phyloP scores from a whole-genome alignment of 2,329 filamentous ascomycete genomes.

The Stachybotrys elegans region DNA sequence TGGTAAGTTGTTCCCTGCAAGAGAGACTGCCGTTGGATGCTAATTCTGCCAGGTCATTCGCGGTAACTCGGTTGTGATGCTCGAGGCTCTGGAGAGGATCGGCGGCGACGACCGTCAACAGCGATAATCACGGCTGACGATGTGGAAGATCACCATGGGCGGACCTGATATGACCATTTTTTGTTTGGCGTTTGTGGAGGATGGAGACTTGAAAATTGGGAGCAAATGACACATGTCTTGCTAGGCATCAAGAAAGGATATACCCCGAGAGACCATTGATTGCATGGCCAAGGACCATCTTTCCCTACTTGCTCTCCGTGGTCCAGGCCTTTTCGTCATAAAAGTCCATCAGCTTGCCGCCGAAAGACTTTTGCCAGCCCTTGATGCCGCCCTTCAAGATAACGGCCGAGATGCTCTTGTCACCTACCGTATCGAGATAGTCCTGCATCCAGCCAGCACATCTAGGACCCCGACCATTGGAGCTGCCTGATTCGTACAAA shows the following conservation, averaged over 20 bases:
- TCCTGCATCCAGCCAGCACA: constrained; percentile 54
- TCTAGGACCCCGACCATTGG: constrained; percentile 43
- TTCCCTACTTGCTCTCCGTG: constrained; percentile 16
- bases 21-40: constrained; percentile 18
- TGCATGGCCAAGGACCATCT: constrained; percentile 6
- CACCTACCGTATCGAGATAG: constrained; percentile 42
- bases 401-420: constrained; percentile 36
- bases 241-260: constrained; percentile 25
- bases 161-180: no score
- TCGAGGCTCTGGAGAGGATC: constrained; percentile 74
- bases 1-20: constrained; percentile 52
- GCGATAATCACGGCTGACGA: no score
- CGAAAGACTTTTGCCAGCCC: constrained; percentile 47
- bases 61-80: constrained; percentile 97
- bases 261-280: constrained; percentile 12
- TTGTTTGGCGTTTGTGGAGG: constrained; percentile 31
- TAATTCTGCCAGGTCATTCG: constrained; percentile 98
- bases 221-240: constrained; percentile 16
- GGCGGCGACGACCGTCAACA: constrained; percentile 52
- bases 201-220: constrained; percentile 11
- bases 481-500: constrained; percentile 35
- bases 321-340: constrained; percentile 40
- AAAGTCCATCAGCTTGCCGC: constrained; percentile 41
- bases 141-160: no score
- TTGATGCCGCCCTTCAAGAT: constrained; percentile 49